These are phyloP conservation scores for Amphicarpaea edgeworthii DNA, from an alignment of 306 rosid genomes.

Conservation along the genomic window DNA sequence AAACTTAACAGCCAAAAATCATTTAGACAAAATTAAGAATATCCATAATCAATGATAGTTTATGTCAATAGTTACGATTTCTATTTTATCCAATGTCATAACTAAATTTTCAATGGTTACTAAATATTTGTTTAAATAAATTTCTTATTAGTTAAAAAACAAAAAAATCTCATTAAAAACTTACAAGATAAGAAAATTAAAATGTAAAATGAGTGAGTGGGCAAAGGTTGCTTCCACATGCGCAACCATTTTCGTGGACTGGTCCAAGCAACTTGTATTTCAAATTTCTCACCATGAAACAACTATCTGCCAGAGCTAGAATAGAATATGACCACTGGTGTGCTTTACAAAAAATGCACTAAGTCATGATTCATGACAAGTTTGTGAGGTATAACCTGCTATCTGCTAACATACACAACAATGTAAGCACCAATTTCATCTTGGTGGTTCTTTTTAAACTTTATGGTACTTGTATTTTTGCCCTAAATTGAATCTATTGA, in stretches of 20 bases:
- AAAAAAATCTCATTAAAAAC: too few species aligned
- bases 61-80: too few species aligned
- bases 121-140: too few species aligned
- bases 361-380: neutral
- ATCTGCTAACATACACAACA: constrained; percentile 20
- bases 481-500: constrained; percentile 74
- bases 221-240: neutral
- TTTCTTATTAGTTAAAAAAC: too few species aligned
- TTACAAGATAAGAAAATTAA: too few species aligned
- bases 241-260: neutral
- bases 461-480: constrained; percentile 90
- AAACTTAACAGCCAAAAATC: too few species aligned
- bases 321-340: constrained; percentile 7
- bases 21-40: too few species aligned
- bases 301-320: constrained; percentile 10
- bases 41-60: too few species aligned
- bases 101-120: too few species aligned
- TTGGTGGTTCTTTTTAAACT: constrained; percentile 53
- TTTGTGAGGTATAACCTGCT: constrained; percentile 7
- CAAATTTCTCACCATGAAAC: constrained; percentile 12
- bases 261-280: neutral
- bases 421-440: constrained; percentile 27
- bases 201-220: neutral
- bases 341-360: constrained; percentile 15
- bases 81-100: too few species aligned